A percentile compares a stretch with the other conserved stretches of the same genome.
Conservation (phyloP, 345 rosid species). For the Eucalyptus melliodora region DNA sequence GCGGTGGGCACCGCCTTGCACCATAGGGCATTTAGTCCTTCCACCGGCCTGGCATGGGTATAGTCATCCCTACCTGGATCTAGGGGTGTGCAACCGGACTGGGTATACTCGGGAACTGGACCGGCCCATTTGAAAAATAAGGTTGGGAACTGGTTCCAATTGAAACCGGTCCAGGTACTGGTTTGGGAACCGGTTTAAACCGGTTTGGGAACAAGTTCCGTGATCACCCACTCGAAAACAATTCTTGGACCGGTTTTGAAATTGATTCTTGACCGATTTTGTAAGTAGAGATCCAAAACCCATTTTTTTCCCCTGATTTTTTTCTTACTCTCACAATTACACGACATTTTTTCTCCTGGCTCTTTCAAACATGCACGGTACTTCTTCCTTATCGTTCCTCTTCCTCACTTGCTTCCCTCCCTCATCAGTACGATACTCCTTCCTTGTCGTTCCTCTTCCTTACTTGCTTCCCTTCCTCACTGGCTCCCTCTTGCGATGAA, state of each 20-base stretch:
- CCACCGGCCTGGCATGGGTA: background rate
- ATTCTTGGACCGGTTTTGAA: fast-evolving
- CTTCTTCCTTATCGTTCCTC: too few relatives aligned
- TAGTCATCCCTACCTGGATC: background rate
- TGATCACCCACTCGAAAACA: fast-evolving
- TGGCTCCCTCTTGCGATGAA: too few relatives aligned
- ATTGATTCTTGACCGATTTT: fast-evolving
- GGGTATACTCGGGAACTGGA: fast-evolving
- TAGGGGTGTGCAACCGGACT: too few relatives aligned
- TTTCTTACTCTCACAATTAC: too few relatives aligned
- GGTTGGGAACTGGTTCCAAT: too few relatives aligned
- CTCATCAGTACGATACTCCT: too few relatives aligned
- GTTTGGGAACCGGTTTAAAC: too few relatives aligned
- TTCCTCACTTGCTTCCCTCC: too few relatives aligned
- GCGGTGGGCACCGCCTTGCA: background rate
- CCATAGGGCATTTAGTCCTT: background rate
- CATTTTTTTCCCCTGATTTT: fast-evolving
- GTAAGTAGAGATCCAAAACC: too few relatives aligned
- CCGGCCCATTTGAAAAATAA: fast-evolving
- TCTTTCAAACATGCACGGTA: too few relatives aligned
- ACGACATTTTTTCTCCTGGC: fast-evolving
- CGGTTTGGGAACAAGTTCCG: fast-evolving
- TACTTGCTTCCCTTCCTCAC: too few relatives aligned
- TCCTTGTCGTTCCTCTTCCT: too few relatives aligned
- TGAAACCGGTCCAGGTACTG: fast-evolving